Base-by-base conservation (phyloP, 2,329 filamentous ascomycete genomes). In the Pseudogymnoascus pannorum region DNA sequence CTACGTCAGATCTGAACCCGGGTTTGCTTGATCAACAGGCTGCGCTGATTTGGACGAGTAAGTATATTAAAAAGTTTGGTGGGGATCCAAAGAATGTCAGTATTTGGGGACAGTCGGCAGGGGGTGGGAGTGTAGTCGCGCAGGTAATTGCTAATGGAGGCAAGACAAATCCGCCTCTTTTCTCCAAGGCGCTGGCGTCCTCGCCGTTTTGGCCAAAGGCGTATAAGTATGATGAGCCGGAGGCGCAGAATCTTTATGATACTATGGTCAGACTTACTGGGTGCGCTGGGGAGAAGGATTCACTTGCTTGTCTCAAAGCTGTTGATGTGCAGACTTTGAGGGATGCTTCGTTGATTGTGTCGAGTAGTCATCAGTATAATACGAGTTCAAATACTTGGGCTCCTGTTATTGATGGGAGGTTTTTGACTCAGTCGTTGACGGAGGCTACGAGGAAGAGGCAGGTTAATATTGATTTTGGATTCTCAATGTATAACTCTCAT, bases 1-100 rank as follows among this genome's bases (percentile, higher is more conserved):
- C 81, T 0, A 68, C 81, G 29, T 75, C 85, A 36, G 80, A 76
- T 16, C 61, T 81, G 7, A 91, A 90, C 64, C 73, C 85, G 5
- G 87, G 87, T 1, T 71, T 88, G 44, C 75, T 79, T 62, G 86
- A 88, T 67, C 85, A 88, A 71, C 78, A 81, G 64, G 70, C 79
- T 9, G 77, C 82, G 9, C 74, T 88, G 24, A 72, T 76, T 57
- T 88, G 85, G 86, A 78, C 87, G 24, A 75, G 77, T 61, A 75
- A 78, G 31, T 87, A 87, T 69, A 81, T 86, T 57, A 77, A 71
- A 4, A 72, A 72, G 3, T 86, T 88, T 70, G 85, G 85, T 0
- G 86, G 85, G 0, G 80, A 87, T 65, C 75, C 74, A 1, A 72
- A 71, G 4, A 79, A 82, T 62, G 77, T 87, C 16, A 86, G 80